Conservation (phyloP, 2,329 filamentous ascomycete genomes). For the Aspergillus cejpii region DNA sequence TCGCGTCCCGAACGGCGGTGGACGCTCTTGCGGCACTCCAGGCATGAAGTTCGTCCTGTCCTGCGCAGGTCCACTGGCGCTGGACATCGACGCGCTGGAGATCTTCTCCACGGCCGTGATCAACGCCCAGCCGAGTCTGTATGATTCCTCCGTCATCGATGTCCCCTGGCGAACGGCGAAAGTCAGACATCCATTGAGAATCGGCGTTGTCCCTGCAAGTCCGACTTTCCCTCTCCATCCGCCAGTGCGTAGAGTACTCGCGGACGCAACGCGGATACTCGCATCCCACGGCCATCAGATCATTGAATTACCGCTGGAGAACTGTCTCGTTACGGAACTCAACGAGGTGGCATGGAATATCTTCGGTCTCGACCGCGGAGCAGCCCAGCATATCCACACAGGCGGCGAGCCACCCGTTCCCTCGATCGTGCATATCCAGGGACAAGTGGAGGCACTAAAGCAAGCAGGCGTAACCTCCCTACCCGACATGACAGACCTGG, state of each 20-base stretch:
- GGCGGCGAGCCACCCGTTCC: conserved; percentile 24
- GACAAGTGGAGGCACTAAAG: conserved; percentile 7
- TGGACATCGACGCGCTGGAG: conserved; percentile 16
- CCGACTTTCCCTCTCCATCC: conserved; percentile 46
- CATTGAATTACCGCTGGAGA: conserved; percentile 23
- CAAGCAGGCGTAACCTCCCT: background rate
- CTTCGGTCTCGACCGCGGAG: conserved; percentile 19
- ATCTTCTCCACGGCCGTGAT: conserved; percentile 13
- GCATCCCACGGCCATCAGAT: conserved; percentile 42
- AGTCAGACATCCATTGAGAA: conserved; percentile 28
- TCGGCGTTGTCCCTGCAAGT: conserved; percentile 46
- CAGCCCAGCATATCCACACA: conserved; percentile 14
- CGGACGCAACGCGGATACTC: conserved; percentile 35
- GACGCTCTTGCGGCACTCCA: conserved; percentile 13
- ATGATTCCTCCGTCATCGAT: conserved; percentile 18
- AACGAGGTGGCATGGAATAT: conserved; percentile 20
- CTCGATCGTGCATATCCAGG: conserved; percentile 8
- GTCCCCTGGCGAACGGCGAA: conserved; percentile 17
- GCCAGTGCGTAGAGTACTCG: conserved; percentile 41
- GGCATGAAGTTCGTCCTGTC: conserved; percentile 20
- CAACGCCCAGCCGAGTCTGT: conserved; percentile 10
- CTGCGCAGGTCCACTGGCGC: conserved; percentile 16
- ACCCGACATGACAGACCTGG: conserved; percentile 10
- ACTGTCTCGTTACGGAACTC: conserved; percentile 11
- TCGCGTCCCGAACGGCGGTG: conserved; percentile 21